Conservation (phyloP, 2,329 filamentous ascomycete species). For the Diaporthe citri region DNA sequence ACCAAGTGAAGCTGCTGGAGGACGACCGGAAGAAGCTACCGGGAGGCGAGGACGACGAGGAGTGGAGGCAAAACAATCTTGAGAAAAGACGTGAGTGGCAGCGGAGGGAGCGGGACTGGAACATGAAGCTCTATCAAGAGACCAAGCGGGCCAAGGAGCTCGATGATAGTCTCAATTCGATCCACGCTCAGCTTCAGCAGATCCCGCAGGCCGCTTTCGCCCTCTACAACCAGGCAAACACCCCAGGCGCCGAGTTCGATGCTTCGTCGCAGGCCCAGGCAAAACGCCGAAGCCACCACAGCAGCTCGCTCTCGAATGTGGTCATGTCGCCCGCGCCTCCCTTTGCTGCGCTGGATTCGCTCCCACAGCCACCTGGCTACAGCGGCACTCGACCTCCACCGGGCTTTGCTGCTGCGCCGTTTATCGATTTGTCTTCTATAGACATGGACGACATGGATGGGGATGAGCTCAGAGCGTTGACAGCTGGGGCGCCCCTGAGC, state of each 20-base stretch:
- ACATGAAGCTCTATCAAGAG: slow-evolving; percentile 62
- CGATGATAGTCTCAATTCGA: slow-evolving; percentile 60
- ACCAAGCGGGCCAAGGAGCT: slow-evolving; percentile 61
- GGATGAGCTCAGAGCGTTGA: slow-evolving; percentile 71
- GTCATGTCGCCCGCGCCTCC: slow-evolving; percentile 57
- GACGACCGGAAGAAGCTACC: slow-evolving; percentile 74
- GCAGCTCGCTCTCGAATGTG: slow-evolving; percentile 60
- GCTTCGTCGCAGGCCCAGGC: slow-evolving; percentile 54
- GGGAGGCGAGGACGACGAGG: slow-evolving; percentile 71
- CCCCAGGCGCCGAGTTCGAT: slow-evolving; percentile 63
- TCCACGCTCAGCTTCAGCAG: slow-evolving; percentile 61
- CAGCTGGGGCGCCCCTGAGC: slow-evolving; percentile 78
- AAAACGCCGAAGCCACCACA: slow-evolving; percentile 62
- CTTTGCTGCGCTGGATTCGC: slow-evolving; percentile 49
- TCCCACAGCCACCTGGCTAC: slow-evolving; percentile 32
- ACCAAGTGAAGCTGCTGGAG: slow-evolving; percentile 80
- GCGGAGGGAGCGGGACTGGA: slow-evolving; percentile 64
- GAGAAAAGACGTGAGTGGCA: slow-evolving; percentile 70
- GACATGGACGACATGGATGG: slow-evolving; percentile 62
- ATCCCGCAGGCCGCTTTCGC: slow-evolving; percentile 49
- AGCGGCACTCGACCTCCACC: slow-evolving; percentile 49
- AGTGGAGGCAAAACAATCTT: slow-evolving; percentile 64
- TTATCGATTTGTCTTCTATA: slow-evolving; percentile 60
- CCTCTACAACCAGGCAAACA: slow-evolving; percentile 59
- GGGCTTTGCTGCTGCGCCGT: slow-evolving; percentile 66